phyloP scores from a whole-genome alignment of 148 eudicot species.

The Silene conica region DNA sequence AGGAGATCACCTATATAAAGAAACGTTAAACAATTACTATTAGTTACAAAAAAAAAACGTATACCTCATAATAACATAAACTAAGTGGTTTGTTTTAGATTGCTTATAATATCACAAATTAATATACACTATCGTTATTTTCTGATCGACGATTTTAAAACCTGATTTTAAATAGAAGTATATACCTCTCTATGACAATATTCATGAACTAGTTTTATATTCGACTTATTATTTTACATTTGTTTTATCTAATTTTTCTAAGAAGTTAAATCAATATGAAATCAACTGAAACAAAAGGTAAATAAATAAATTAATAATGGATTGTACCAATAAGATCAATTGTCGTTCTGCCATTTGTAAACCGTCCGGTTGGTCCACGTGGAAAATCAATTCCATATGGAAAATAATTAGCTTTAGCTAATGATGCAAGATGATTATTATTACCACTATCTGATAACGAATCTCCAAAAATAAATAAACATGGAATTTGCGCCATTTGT shows the following conservation, averaged over 20 bases:
- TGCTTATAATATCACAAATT: too few relatives aligned
- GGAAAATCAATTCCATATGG: constrained; percentile 54
- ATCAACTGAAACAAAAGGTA: not conserved
- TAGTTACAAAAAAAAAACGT: too few relatives aligned
- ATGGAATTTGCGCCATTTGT: constrained; percentile 35
- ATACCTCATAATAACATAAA: too few relatives aligned
- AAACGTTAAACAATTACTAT: too few relatives aligned
- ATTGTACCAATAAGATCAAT: constrained; percentile 43
- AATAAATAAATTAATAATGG: not conserved
- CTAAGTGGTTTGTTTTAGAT: too few relatives aligned
- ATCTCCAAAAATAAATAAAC: constrained; percentile 53
- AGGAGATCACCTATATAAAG: constrained; percentile 28
- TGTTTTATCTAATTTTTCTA: too few relatives aligned
- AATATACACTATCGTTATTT: too few relatives aligned
- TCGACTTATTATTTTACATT: too few relatives aligned
- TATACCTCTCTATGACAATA: too few relatives aligned
- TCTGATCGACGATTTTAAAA: too few relatives aligned
- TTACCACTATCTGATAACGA: constrained; percentile 54
- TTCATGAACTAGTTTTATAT: too few relatives aligned
- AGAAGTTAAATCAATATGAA: not conserved
- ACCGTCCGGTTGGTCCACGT: constrained; percentile 43
- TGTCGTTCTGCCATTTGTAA: constrained; percentile 38
- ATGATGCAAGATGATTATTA: constrained; percentile 33
- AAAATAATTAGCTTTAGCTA: constrained; percentile 39
- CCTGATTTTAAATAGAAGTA: too few relatives aligned